phyloP scores from a whole-genome alignment of 352 stramenopile genomes.

The Globisporangium cederbergense region DNA sequence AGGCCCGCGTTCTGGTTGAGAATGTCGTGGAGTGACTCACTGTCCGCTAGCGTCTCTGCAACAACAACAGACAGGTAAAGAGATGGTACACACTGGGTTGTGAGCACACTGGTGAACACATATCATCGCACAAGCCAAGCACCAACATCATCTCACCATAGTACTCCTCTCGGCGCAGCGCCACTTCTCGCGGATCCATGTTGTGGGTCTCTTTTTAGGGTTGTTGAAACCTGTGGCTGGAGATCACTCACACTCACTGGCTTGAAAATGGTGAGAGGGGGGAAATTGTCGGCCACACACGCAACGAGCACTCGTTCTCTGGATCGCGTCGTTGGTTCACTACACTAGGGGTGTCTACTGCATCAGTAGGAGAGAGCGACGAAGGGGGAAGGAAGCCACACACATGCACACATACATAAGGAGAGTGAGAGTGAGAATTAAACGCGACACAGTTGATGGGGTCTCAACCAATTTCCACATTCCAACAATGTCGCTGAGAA shows the following conservation, averaged over 20 bases:
- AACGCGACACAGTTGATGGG: not conserved
- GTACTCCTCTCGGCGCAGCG: conserved; percentile 47
- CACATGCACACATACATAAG: not conserved
- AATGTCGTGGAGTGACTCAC: conserved; percentile 57
- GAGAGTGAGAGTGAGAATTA: not conserved
- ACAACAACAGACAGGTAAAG: conserved; percentile 5
- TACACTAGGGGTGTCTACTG: not conserved
- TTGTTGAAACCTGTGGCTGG: not conserved
- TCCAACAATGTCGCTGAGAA: not conserved
- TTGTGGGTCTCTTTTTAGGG: not conserved
- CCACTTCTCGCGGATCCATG: conserved; percentile 40
- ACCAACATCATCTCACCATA: conserved; percentile 27
- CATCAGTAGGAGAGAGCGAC: not conserved
- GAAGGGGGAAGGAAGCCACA: no score
- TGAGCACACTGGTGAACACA: not conserved
- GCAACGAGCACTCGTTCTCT: not conserved
- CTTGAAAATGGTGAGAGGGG: not conserved
- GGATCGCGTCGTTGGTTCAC: not conserved
- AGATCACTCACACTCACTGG: not conserved
- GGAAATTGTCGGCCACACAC: not conserved
- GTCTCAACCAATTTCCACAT: conserved; percentile 10
- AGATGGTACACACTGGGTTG: not conserved
- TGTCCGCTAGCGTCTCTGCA: conserved; percentile 57
- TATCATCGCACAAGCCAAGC: not conserved
- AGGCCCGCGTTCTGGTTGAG: conserved; percentile 77